Evolutionary conservation across 176 grass and related monocot genomes (phyloP).

Genomic region (Bolboschoenus planiculmis): DNA sequence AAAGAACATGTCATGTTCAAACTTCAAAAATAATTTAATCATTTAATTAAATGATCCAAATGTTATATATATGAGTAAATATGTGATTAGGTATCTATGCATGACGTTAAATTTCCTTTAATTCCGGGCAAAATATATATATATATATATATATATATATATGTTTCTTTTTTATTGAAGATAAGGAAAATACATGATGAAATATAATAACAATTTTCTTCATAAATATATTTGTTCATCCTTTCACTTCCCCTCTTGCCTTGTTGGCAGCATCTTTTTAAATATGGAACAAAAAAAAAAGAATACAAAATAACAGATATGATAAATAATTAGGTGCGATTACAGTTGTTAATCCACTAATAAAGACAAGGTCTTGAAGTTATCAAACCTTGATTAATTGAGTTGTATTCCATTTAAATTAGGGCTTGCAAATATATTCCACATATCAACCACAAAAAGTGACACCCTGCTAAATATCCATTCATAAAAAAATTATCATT

Average conservation of each 20-base stretch:
- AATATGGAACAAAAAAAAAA: not conserved
- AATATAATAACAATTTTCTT: not conserved
- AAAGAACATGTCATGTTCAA: not conserved
- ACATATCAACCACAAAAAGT: not conserved
- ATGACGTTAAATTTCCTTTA: not conserved
- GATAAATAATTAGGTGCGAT: conserved; percentile 13
- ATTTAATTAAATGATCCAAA: not conserved
- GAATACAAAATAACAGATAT: not conserved
- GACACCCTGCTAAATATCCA: not conserved
- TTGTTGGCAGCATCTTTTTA: not conserved
- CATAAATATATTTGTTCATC: not conserved
- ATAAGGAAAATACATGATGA: not conserved
- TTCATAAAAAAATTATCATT: not conserved
- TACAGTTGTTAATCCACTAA: conserved; percentile 5
- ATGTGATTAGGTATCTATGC: not conserved
- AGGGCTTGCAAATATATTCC: not conserved
- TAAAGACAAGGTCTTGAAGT: not conserved
- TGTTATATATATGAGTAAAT: not conserved
- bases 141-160: not conserved
- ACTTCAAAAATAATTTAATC: not conserved
- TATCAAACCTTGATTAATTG: not conserved
- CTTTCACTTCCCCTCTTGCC: too few relatives aligned
- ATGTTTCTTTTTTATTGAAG: not conserved
- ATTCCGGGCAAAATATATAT: not conserved
- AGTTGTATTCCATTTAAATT: not conserved